Conservation (phyloP, 2,329 filamentous ascomycete genomes). For the Monosporascus sp. region DNA sequence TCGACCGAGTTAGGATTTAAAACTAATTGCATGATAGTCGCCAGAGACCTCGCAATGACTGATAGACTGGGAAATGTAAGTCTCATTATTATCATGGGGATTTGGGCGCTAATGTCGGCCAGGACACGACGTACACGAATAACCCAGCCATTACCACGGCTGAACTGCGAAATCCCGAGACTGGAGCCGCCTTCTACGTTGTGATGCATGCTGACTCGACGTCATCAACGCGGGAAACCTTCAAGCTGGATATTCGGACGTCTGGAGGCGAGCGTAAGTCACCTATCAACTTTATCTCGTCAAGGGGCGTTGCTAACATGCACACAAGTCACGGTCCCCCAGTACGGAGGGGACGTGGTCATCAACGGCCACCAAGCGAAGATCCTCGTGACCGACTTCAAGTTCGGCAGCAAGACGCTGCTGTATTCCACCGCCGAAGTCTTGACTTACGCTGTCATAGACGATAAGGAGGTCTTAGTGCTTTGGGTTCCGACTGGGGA, state of each 20-base stretch:
- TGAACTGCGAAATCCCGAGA: constrained; percentile 55
- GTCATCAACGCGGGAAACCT: constrained; percentile 43
- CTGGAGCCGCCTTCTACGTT: constrained; percentile 54
- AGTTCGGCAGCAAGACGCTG: constrained; percentile 44
- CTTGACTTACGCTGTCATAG: constrained; percentile 44
- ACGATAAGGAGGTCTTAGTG: constrained; percentile 41
- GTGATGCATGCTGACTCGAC: constrained; percentile 50
- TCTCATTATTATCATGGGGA: background rate
- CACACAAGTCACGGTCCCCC: constrained; percentile 43
- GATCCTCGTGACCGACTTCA: constrained; percentile 56
- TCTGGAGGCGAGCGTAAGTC: constrained; percentile 40
- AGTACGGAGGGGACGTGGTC: constrained; percentile 40
- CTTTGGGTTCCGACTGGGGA: constrained; percentile 52
- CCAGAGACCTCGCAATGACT: constrained; percentile 51
- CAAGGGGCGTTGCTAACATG: background rate
- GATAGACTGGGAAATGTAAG: constrained; percentile 37
- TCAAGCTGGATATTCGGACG: constrained; percentile 51
- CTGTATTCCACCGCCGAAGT: constrained; percentile 53
- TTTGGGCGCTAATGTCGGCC: constrained; percentile 16
- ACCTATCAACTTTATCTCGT: background rate
- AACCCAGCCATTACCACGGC: constrained; percentile 48
- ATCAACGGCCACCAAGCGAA: constrained; percentile 59
- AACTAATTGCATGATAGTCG: constrained; percentile 27
- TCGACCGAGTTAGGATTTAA: no score
- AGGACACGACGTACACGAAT: constrained; percentile 44